phyloP scores from a whole-genome alignment of 495 filamentous ascomycete species.

The Neurospora sp. region DNA sequence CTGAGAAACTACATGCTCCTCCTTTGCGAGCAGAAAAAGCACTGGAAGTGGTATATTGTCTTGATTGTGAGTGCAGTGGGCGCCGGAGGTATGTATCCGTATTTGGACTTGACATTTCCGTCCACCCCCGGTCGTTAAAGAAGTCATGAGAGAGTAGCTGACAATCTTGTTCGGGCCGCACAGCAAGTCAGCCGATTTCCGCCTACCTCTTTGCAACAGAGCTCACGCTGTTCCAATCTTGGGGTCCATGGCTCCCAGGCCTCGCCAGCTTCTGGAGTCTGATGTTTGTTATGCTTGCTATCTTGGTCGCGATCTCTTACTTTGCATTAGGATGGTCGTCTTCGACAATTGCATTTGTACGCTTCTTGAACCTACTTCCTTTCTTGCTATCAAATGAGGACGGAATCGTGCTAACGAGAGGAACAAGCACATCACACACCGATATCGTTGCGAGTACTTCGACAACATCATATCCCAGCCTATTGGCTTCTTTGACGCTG shows the following conservation, averaged over 20 bases:
- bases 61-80: conserved; percentile 38
- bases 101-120: neutral
- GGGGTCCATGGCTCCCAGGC: conserved; percentile 26
- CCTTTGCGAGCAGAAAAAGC: conserved; percentile 35
- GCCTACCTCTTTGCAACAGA: conserved; percentile 41
- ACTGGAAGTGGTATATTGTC: conserved; percentile 38
- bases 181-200: conserved; percentile 36
- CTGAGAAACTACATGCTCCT: conserved; percentile 36
- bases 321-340: conserved; percentile 42
- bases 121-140: conserved; percentile 7
- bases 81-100: conserved; percentile 35
- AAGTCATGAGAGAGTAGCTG: neutral
- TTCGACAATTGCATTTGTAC: conserved; percentile 40
- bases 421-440: conserved; percentile 34
- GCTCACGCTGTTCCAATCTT: conserved; percentile 38
- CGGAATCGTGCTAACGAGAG: neutral
- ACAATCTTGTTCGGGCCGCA: neutral
- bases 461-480: conserved; percentile 44
- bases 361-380: conserved; percentile 1
- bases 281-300: conserved; percentile 53
- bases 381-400: neutral
- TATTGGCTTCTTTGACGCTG: conserved; percentile 49
- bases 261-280: conserved; percentile 51
- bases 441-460: conserved; percentile 52
- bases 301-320: conserved; percentile 41